Percentiles rank a stretch among this genome's conserved stretches.
Conservation (phyloP, 169 alveolate species). For the Eimeria nieschulzi region DNA sequence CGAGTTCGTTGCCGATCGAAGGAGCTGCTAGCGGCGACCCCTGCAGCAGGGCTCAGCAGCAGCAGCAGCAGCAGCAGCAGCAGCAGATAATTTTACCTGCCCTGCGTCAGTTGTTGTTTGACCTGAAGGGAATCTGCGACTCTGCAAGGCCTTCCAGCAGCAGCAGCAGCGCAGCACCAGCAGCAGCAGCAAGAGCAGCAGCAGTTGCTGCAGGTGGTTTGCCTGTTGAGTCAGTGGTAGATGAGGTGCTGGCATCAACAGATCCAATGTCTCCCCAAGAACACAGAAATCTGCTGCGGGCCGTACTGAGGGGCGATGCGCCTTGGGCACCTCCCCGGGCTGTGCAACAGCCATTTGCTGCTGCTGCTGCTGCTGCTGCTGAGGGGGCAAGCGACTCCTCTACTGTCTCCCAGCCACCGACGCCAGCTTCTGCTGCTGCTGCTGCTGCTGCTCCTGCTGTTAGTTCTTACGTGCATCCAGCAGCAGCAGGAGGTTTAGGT, state of each 20-base stretch:
- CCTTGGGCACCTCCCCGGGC: neutral
- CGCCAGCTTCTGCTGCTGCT: slow-evolving; percentile 15
- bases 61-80: slow-evolving; percentile 46
- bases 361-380: slow-evolving; percentile 19
- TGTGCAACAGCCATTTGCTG: slow-evolving; percentile 10
- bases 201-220: slow-evolving; percentile 37
- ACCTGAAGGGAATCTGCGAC: slow-evolving; percentile 41
- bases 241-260: slow-evolving; percentile 20
- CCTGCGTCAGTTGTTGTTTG: slow-evolving; percentile 36
- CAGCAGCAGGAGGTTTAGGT: slow-evolving; percentile 1
- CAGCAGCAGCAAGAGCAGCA: slow-evolving; percentile 30
- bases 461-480: neutral
- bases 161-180: slow-evolving; percentile 47
- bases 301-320: slow-evolving; percentile 20
- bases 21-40: neutral
- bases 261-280: slow-evolving; percentile 12
- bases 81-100: slow-evolving; percentile 50
- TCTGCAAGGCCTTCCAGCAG: slow-evolving; percentile 5
- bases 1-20: neutral
- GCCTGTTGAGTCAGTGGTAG: slow-evolving; percentile 11
- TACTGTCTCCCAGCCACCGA: too few species aligned
- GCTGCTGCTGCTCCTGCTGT: slow-evolving; percentile 46
- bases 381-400: neutral
- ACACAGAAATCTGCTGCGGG: slow-evolving; percentile 13
- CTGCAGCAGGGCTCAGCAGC: slow-evolving; percentile 30